Evolutionary conservation across 352 stramenopile genomes (phyloP).

Genomic region (Phytophthora meadii): DNA sequence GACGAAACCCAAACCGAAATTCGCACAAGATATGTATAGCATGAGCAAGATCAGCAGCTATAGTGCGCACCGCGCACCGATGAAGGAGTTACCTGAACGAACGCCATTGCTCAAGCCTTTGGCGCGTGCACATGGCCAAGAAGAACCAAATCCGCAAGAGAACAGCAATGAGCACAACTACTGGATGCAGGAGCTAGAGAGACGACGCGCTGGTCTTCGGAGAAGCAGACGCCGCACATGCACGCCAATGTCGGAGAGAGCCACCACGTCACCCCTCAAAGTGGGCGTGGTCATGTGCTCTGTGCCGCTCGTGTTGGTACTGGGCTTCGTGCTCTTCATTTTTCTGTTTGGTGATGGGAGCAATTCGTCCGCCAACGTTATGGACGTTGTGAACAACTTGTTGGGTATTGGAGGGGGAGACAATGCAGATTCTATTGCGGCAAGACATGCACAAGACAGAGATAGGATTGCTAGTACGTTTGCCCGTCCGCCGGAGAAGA

Average conservation of each 20-base stretch:
- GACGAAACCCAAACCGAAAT: conserved; percentile 14
- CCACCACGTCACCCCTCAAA: conserved; percentile 58
- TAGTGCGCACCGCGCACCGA: conserved; percentile 12
- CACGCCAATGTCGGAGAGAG: conserved; percentile 44
- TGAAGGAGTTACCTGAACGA: conserved; percentile 43
- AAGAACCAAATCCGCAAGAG: conserved; percentile 49
- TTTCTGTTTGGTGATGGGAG: conserved; percentile 46
- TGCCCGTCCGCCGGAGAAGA: conserved; percentile 9
- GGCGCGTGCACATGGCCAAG: conserved; percentile 27
- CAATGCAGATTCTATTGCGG: conserved; percentile 7
- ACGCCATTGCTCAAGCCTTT: conserved; percentile 38
- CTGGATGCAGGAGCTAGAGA: conserved; percentile 79
- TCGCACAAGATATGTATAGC: conserved; percentile 28
- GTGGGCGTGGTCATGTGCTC: conserved; percentile 76
- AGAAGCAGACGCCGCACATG: conserved; percentile 46
- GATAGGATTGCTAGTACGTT: conserved; percentile 26
- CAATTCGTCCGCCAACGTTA: conserved; percentile 16
- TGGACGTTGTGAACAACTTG: conserved; percentile 29
- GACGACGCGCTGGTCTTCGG: conserved; percentile 44
- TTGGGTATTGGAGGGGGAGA: conserved; percentile 13
- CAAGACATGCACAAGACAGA: conserved; percentile 17
- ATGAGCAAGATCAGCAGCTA: conserved; percentile 36
- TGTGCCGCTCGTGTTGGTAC: conserved; percentile 63
- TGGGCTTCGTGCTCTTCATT: conserved; percentile 67
- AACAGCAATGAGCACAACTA: conserved; percentile 64